Base-by-base conservation (phyloP, 2,329 filamentous ascomycete genomes). In the Talaromyces sp. region DNA sequence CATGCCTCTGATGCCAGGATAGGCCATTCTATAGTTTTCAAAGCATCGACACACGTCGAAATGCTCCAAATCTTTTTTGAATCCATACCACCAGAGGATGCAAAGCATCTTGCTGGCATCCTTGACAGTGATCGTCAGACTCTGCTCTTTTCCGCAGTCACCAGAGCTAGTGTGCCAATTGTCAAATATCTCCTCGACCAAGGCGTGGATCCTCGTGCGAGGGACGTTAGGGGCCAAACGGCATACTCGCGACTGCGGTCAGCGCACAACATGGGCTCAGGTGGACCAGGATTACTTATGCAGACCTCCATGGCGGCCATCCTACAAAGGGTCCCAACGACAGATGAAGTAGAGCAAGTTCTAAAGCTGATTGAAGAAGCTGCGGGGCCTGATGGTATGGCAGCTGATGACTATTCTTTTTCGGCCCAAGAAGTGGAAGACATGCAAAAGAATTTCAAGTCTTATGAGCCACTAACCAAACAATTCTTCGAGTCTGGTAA, bases 21-120 rank as follows among this genome's bases (percentile, higher is more conserved):
- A 56, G 52, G 52, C 31, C 37, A 56, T 23, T 56, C 52, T 39
- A 31, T 56, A 21, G 52, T 56, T 5, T 56, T 56, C 52, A 56
- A 56, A 39, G 52, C 52, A 56, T 39, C 28, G 18, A 33, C 11
- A 39, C n/a, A 56, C 18, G 8, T 56, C 21, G 31, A 56, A 56
- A 35, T 39, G 1, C 31, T 56, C 31, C 39, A 37, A 39, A 7
- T 39, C 5, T 56, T 56, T 4, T 56, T 56, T 25, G 52, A 56
- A 39, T 25, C 33, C 18, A 23, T 56, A 12, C 52, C 52, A 1
- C 31, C 52, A 8, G 52, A 56, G 25, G 52, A 56, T 56, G 52
- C 52, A 39, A 56, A 39, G 14, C 18, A 37, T 16, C 52, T 56
- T 56, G 18, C 52, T 4, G 12, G 33, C 21, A 56, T 56, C 8